Conservation (phyloP, 148 eudicot species). For the Rhododendron vialii region DNA sequence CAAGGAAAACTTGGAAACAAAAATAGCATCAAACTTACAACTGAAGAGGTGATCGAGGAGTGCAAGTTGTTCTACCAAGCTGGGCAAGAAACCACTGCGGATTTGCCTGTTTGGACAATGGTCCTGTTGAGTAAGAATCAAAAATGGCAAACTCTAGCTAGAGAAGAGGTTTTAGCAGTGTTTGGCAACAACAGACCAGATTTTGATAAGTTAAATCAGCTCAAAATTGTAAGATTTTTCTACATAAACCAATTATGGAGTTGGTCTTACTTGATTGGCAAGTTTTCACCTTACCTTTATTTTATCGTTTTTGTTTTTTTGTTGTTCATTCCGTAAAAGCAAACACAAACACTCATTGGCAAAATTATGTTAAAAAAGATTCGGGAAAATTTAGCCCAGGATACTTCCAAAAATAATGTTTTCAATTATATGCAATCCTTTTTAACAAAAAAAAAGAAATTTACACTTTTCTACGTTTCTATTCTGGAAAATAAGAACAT, state of each 20-base stretch:
- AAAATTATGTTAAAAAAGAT: background rate
- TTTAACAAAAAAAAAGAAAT: background rate
- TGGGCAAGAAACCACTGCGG: background rate
- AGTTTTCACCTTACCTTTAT: background rate
- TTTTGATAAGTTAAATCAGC: background rate
- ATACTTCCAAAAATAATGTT: background rate
- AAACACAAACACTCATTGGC: background rate
- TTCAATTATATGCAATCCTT: background rate
- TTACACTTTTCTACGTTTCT: background rate
- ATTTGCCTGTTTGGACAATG: slow-evolving; percentile 9
- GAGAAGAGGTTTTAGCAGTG: slow-evolving; percentile 12
- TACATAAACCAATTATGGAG: no score
- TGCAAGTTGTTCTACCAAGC: slow-evolving; percentile 8
- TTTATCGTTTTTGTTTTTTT: background rate
- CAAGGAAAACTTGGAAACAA: background rate
- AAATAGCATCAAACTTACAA: background rate
- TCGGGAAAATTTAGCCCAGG: background rate
- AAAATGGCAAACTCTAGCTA: slow-evolving; percentile 10
- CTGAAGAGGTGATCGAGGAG: slow-evolving; percentile 7
- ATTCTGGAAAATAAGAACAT: background rate
- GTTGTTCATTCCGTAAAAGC: background rate
- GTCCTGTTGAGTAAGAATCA: slow-evolving; percentile 3
- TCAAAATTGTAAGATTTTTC: slow-evolving; percentile 1
- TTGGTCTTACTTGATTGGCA: background rate
- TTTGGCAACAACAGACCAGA: background rate